Evolutionary conservation across 2,329 filamentous ascomycete species (phyloP), one percentile per base, ranked within the genome.

Genomic region (Botrytis medusae): DNA sequence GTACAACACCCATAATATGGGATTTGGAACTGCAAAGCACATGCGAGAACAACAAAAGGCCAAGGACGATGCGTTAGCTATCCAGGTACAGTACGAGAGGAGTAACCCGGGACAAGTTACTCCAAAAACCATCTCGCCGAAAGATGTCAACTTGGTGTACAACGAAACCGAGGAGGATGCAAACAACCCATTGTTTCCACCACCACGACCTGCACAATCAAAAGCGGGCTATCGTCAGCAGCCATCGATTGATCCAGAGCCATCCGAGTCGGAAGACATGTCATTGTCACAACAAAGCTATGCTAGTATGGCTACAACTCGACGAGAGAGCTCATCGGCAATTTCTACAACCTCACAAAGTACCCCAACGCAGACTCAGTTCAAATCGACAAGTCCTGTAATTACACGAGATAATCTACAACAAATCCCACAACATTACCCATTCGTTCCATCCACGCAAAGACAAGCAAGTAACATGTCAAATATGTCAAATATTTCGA

Each of bases 101-200:
- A 73, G 75, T 40, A 80, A 79, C 37, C 79, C 77, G 82, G 76
- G 77, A 46, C 76, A 86, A 9, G 87, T 86, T 0, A 87, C 91
- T n/a, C 87, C 89, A 1, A 93, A 93, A 82, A 97, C 95, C 0
- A 97, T 99, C 64, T 98, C 95, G 1, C 96, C 95, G 37, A 97
- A 97, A 83, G 95, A 98, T 79, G 93, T 95, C 1, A 84, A 97
- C 74, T 84, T 98, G 68, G 95, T 98, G 74, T 97, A 95, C 80
- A 89, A 91, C 75, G 93, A 96, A 57, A 83, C 86, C 0, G 92
- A 95, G 4, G 90, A 91, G 29, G 91, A 92, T 65, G 84, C 88
- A 7, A 89, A 89, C 74, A 89, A 92, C 78, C 63, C 63, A 42
- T 84, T 97, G 32, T 97, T 97, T 80, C 88, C 92, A 5, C 85